phyloP scores from a whole-genome alignment of 2,329 filamentous ascomycete species.

The Blastomyces emzantsi region DNA sequence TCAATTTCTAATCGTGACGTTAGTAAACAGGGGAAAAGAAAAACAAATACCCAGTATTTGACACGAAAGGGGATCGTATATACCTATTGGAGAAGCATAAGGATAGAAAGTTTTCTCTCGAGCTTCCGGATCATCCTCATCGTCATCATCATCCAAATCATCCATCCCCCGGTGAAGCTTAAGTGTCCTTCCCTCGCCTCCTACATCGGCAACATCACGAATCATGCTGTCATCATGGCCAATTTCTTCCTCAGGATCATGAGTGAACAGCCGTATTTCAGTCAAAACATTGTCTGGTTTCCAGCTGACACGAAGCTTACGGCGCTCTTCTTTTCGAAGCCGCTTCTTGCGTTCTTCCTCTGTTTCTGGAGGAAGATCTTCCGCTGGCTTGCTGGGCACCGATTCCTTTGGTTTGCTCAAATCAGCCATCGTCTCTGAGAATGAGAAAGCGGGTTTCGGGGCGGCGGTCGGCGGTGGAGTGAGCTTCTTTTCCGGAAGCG shows the following conservation, averaged over 20 bases:
- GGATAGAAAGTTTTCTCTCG: conserved; percentile 35
- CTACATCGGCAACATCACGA: conserved; percentile 51
- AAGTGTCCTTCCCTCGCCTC: conserved; percentile 46
- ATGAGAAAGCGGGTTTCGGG: conserved; percentile 39
- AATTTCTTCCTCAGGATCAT: conserved; percentile 55
- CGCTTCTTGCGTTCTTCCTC: conserved; percentile 51
- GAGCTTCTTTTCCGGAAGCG: conserved; percentile 23
- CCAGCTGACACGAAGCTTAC: conserved; percentile 53
- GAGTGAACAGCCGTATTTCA: conserved; percentile 50
- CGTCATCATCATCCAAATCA: conserved; percentile 53
- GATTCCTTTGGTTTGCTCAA: conserved; percentile 50
- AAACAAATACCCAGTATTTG: conserved; percentile 11
- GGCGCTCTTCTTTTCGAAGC: conserved; percentile 51
- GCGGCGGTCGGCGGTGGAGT: conserved; percentile 21
- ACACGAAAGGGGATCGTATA: conserved; percentile 14
- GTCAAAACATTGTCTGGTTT: conserved; percentile 50
- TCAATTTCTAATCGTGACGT: conserved; percentile 29
- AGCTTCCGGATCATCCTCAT: conserved; percentile 50
- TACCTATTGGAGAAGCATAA: conserved; percentile 30
- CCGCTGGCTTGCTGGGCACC: conserved; percentile 42
- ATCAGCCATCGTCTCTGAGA: conserved; percentile 42
- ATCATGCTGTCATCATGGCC: conserved; percentile 50
- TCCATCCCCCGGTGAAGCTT: conserved; percentile 47
- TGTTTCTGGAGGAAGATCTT: conserved; percentile 48
- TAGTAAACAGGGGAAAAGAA: conserved; percentile 6